Evolutionary conservation across 1,284 basidiomycete species (phyloP).

Genomic region (Ustilago cynodontis): DNA sequence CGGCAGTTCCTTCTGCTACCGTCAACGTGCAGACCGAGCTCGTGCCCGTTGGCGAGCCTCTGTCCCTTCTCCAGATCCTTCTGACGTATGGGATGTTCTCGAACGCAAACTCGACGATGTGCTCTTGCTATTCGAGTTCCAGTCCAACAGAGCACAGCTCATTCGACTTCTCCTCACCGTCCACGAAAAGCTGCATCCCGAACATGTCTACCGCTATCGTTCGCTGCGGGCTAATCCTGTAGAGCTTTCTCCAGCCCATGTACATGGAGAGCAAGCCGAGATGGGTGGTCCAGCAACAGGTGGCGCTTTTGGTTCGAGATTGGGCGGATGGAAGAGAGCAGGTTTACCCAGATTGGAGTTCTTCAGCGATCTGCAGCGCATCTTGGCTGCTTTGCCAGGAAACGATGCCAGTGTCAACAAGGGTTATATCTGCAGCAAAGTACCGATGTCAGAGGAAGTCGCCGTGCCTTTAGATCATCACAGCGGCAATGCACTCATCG

Average conservation of each 20-base stretch:
- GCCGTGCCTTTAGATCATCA: constrained; percentile 42
- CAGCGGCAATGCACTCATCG: constrained; percentile 29
- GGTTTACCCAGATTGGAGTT: constrained; percentile 51
- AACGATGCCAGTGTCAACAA: constrained; percentile 40
- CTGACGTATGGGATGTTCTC: constrained; percentile 62
- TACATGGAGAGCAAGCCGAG: constrained; percentile 41
- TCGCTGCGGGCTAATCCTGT: constrained; percentile 39
- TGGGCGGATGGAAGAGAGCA: constrained; percentile 43
- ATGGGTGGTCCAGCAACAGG: constrained; percentile 30
- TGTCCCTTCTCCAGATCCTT: constrained; percentile 37
- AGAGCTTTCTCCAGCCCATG: constrained; percentile 46
- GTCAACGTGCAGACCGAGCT: constrained; percentile 37
- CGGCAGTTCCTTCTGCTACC: constrained; percentile 44
- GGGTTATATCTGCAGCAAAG: constrained; percentile 29
- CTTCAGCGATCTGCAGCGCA: constrained; percentile 45
- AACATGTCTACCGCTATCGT: constrained; percentile 46
- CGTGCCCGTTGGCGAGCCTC: constrained; percentile 43
- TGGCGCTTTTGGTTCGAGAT: constrained; percentile 40
- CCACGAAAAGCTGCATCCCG: constrained; percentile 52
- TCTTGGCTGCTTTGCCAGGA: constrained; percentile 37
- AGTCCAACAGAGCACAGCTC: constrained; percentile 50
- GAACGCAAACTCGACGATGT: constrained; percentile 59
- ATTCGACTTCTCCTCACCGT: constrained; percentile 52
- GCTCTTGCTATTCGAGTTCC: constrained; percentile 60
- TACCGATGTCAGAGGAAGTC: constrained; percentile 18